Evolutionary conservation across 2,329 filamentous ascomycete species (phyloP), one percentile per base, ranked within the genome.

Genomic region (Aspergillus sp.): DNA sequence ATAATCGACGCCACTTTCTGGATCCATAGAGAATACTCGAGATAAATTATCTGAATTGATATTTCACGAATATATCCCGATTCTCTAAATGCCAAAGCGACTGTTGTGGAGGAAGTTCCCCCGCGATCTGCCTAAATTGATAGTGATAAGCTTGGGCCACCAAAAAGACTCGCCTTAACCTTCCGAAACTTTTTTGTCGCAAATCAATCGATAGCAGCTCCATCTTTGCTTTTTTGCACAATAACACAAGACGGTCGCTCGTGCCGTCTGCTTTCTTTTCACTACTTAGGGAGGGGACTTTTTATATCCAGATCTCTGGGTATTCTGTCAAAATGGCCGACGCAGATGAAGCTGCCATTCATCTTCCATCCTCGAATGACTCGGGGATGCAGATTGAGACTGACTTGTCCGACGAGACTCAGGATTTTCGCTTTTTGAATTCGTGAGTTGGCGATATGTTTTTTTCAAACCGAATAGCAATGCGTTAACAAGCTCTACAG

Each of bases 381-480:
- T 47, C 57, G 11, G 46, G 64, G 35, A 61, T 65, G 6, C 58
- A 65, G 43, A 52, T 61, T n/a, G 82, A 86, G 44, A 75, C 81
- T 38, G 81, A 82, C 49, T 75, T 83, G 42, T 85, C 85, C 33
- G 90, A 95, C 56, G 86, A 90, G 64, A 80, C 84, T 2, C 89
- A 90, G 59, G 91, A 97, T 69, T 96, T 91, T 66, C 84, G 87
- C 51, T 84, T 90, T 49, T 83, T 85, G 33, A 73, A 72, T 48
- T 75, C 73, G 67, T 75, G 58, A 49, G 61, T 58, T 4, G 29
- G 6, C 37, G 37, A n/a, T n/a, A n/a, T n/a, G n/a, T n/a, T n/a
- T n/a, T n/a, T n/a, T n/a, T n/a, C n/a, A n/a, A n/a, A n/a, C n/a
- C n/a, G n/a, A n/a, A n/a, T n/a, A n/a, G n/a, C n/a, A n/a, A n/a